Evolutionary conservation across 306 rosid species (phyloP), one percentile per base, ranked within the genome.

Genomic region (Lagenaria siceraria): DNA sequence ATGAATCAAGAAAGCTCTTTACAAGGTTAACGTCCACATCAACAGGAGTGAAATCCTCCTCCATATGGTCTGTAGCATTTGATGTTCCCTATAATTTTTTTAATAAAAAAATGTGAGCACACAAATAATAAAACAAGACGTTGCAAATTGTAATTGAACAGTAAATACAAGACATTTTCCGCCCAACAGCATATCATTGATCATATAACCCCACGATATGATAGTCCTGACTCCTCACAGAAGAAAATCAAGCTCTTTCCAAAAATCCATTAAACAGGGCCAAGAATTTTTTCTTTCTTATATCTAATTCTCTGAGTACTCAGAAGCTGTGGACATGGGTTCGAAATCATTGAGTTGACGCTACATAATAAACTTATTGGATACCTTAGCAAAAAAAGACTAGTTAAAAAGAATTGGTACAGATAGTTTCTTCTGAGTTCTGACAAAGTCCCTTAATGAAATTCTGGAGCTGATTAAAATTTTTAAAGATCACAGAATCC

Each of bases 21-120:
- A 96, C 97, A 69, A 96, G 91, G 83, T 96, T 96, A 75, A 92
- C 90, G 81, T 96, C 99, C 79, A 88, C 98, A 54, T 95, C 98
- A 66, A 96, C 89, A 21, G 97, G 97, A 51, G 90, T 83, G 81
- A 92, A 96, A 36, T 92, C 97, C 62, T 81, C 95, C 36, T 92
- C 99, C 92, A 89, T 88, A 80, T 82, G 81, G 49, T 83, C 93
- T 3, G 78, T 43, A 0, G 87, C 85, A 70, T 83, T 81, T 27
- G 92, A 88, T 51, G 88, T 85, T 81, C 92, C 97, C 98, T 95
- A 84, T 81, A 83, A 22, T 69, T 21, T 74, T 65, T 53, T 38
- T 61, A 12, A 42, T 22, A 2, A 35, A 43, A 43, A 24, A 70
- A 21, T 42, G 27, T 12, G 31, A 42, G 55, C 15, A 22, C 56